phyloP scores from a whole-genome alignment of 345 rosid species.

The Hevea brasiliensis region DNA sequence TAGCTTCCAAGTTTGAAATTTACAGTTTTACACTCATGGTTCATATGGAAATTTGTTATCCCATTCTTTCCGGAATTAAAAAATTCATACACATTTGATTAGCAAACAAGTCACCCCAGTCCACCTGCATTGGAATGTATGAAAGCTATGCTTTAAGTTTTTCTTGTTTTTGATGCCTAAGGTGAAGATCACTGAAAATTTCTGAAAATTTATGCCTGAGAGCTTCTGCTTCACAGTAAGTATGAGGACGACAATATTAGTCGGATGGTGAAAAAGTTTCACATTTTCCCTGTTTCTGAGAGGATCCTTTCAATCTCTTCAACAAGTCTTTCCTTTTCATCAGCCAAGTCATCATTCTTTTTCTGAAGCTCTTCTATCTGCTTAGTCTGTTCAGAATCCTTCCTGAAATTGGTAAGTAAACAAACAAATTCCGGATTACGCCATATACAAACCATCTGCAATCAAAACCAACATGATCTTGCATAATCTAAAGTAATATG shows the following conservation, averaged over 20 bases:
- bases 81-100: not conserved
- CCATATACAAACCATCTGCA: not conserved
- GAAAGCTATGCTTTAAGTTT: not conserved
- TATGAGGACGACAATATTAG: not conserved
- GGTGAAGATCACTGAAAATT: not conserved
- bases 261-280: not conserved
- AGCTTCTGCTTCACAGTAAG: not conserved
- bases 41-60: not conserved
- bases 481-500: not conserved
- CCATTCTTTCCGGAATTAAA: too few relatives aligned
- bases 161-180: not conserved
- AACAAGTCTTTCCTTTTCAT: constrained; percentile 64
- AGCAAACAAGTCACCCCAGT: not conserved
- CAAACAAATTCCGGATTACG: not conserved
- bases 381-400: constrained; percentile 76
- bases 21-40: not conserved
- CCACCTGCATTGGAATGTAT: not conserved
- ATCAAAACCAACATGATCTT: not conserved
- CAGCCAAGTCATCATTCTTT: constrained; percentile 52
- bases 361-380: constrained; percentile 73
- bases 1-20: not conserved
- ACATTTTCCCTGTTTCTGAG: constrained; percentile 41
- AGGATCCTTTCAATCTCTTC: constrained; percentile 66
- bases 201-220: not conserved
- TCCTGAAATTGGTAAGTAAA: constrained; percentile 35